phyloP scores from a whole-genome alignment of 139 green algal species.

The Asterochloris sp. region DNA sequence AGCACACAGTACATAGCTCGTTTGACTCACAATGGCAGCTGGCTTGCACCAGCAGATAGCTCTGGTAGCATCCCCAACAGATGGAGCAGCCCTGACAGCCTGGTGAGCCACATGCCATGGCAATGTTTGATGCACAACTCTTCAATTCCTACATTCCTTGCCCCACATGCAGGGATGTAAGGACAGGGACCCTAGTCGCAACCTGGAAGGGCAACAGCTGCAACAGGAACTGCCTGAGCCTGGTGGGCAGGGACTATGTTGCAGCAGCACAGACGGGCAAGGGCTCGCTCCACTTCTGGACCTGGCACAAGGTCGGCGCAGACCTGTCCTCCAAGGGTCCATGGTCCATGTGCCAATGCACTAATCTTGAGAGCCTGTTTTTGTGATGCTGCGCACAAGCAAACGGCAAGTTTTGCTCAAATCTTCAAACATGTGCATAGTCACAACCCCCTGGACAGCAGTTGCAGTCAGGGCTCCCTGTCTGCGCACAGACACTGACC shows the following conservation, averaged over 20 bases:
- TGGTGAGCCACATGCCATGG: background rate
- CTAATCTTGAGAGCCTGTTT: background rate
- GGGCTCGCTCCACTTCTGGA: constrained; percentile 69
- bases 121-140: too few species aligned
- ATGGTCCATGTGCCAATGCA: background rate
- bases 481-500: too few species aligned
- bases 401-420: background rate
- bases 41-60: constrained; percentile 43
- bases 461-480: background rate
- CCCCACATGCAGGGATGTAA: constrained; percentile 55
- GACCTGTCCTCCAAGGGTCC: background rate
- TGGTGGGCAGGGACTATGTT: constrained; percentile 68
- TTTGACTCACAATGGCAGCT: background rate
- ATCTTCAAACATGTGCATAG: background rate
- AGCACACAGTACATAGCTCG: too few species aligned
- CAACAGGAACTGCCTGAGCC: constrained; percentile 40
- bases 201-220: constrained; percentile 60
- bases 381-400: background rate
- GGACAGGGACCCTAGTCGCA: constrained; percentile 54
- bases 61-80: constrained; percentile 41
- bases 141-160: background rate
- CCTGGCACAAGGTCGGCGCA: constrained; percentile 68
- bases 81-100: constrained; percentile 5
- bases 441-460: background rate
- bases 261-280: constrained; percentile 56